A percentile compares a stretch with the other conserved stretches of the same genome.
phyloP scores from a whole-genome alignment of 768 basidiomycete species.

The Suillus cothurnatus region DNA sequence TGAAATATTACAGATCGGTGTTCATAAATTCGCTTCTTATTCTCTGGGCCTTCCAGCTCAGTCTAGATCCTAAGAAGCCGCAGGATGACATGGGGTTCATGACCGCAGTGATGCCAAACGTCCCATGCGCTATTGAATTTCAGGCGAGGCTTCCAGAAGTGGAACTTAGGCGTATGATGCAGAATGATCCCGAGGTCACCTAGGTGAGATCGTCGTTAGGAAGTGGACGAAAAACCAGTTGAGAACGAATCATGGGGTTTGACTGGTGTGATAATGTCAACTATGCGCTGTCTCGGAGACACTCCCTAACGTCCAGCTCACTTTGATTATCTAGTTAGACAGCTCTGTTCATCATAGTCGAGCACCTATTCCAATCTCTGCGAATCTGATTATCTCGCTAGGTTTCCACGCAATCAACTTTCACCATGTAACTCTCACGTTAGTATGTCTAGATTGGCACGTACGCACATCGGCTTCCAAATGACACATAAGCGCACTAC shows the following conservation, averaged over 20 bases:
- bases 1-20: not conserved
- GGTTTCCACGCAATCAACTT: not conserved
- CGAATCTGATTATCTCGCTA: not conserved
- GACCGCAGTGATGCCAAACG: not conserved
- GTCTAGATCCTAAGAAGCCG: not conserved
- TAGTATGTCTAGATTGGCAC: no score
- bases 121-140: not conserved
- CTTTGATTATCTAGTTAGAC: not conserved
- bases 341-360: not conserved
- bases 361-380: not conserved
- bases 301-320: not conserved
- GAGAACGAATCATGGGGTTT: not conserved
- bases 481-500: conserved; percentile 34
- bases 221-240: not conserved
- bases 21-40: not conserved
- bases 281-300: not conserved
- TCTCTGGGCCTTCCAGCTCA: not conserved
- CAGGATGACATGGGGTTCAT: not conserved
- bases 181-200: not conserved
- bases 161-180: not conserved
- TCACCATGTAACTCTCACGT: not conserved
- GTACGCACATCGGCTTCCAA: no score
- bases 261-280: not conserved
- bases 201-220: not conserved
- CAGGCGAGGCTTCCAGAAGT: not conserved